Conservation (phyloP, 768 basidiomycete genomes). For the Lyophyllum decastes region DNA sequence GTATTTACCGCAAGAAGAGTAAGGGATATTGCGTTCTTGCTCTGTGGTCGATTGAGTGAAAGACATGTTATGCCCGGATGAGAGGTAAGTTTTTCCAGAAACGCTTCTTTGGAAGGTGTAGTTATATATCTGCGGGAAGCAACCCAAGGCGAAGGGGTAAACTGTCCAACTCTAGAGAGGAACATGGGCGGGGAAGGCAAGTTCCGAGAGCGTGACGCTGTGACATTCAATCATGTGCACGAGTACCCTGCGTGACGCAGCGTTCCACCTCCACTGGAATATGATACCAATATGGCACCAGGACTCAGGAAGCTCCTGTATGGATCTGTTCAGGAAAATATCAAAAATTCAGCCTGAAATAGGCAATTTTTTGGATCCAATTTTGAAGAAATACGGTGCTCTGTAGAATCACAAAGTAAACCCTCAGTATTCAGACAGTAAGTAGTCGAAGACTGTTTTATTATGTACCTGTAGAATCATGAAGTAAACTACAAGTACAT, state of each 20-base stretch:
- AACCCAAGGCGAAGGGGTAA: neutral
- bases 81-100: conserved; percentile 51
- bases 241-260: neutral
- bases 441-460: no score
- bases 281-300: no score
- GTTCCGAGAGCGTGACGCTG: neutral
- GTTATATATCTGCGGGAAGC: conserved; percentile 14
- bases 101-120: conserved; percentile 32
- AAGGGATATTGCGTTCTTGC: conserved; percentile 86
- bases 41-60: conserved; percentile 78
- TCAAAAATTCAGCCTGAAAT: no score
- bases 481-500: no score
- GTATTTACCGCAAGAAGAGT: conserved; percentile 62
- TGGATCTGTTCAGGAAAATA: no score
- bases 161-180: conserved; percentile 1
- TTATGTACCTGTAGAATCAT: no score
- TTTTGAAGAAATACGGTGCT: no score
- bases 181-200: conserved; percentile 1
- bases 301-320: no score
- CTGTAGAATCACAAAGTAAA: no score
- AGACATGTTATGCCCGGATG: conserved; percentile 72
- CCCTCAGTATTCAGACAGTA: no score
- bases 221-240: neutral
- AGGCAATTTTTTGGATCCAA: no score
- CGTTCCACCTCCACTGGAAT: no score